These are phyloP conservation scores for Entamoeba invadens DNA, from an alignment of 208 protist genomes.

Conservation along the genomic window DNA sequence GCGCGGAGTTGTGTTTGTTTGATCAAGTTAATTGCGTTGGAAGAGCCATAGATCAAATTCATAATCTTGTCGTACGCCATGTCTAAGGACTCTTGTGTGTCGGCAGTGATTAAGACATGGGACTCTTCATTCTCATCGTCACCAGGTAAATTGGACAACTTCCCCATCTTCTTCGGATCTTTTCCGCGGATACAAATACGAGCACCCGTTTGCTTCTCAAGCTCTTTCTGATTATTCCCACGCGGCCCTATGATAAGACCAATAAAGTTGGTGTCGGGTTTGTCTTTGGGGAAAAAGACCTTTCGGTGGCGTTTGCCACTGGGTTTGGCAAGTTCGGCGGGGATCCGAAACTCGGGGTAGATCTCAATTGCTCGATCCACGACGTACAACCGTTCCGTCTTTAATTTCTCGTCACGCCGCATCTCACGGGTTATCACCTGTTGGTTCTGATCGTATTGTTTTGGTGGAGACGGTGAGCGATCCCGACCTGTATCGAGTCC, in stretches of 20 bases:
- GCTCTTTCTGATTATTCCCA: slow-evolving; percentile 51
- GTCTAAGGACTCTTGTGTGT: slow-evolving; percentile 38
- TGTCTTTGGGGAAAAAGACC: slow-evolving; percentile 48
- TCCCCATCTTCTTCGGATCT: slow-evolving; percentile 50
- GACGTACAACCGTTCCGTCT: background rate
- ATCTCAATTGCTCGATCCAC: background rate
- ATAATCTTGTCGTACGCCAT: slow-evolving; percentile 38
- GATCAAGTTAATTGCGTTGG: slow-evolving; percentile 43
- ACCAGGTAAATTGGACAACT: slow-evolving; percentile 16
- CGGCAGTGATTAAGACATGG: slow-evolving; percentile 49
- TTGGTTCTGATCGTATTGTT: background rate
- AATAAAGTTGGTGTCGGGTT: slow-evolving; percentile 55
- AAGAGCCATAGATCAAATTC: slow-evolving; percentile 44
- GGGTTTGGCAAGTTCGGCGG: background rate
- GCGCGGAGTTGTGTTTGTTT: slow-evolving; percentile 53
- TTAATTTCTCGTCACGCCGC: background rate
- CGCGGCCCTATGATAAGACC: slow-evolving; percentile 57
- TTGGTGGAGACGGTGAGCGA: background rate
- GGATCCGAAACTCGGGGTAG: background rate
- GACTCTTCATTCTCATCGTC: slow-evolving; percentile 46
- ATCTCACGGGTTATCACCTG: background rate
- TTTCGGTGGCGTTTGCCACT: slow-evolving; percentile 30
- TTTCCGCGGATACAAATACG: slow-evolving; percentile 56
- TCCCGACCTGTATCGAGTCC: background rate
- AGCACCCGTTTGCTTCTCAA: slow-evolving; percentile 52